Conservation (phyloP, 1,139 yeast genomes). For the Scheffersomyces titani region DNA sequence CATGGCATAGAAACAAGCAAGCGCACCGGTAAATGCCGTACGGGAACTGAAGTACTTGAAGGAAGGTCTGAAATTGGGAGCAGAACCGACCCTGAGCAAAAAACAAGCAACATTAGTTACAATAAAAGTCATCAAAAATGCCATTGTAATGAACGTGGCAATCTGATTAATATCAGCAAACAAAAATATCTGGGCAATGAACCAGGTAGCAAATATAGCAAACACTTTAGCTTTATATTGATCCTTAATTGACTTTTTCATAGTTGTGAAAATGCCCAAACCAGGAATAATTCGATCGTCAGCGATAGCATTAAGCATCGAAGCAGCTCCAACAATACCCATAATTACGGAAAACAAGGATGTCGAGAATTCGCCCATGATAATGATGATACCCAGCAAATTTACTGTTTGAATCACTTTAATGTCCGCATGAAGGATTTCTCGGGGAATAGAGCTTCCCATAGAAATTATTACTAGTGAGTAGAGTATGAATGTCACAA, state of each 20-base stretch:
- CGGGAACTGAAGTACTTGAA: constrained; percentile 80
- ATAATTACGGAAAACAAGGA: constrained; percentile 89
- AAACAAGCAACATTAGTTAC: constrained; percentile 94
- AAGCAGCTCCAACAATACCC: constrained; percentile 94
- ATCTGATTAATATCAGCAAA: constrained; percentile 90
- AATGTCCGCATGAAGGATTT: constrained; percentile 70
- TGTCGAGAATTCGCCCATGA: constrained; percentile 89
- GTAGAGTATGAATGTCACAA: constrained; percentile 74
- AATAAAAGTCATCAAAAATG: constrained; percentile 91
- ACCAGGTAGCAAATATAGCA: constrained; percentile 69
- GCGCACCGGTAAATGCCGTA: constrained; percentile 78
- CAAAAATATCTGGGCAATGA: constrained; percentile 77
- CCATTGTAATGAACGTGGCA: constrained; percentile 95
- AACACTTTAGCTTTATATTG: constrained; percentile 57
- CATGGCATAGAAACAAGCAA: constrained; percentile 79
- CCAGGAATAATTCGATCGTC: constrained; percentile 85
- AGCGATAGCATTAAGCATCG: constrained; percentile 86
- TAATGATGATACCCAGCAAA: constrained; percentile 64
- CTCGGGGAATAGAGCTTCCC: constrained; percentile 80
- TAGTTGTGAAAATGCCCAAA: constrained; percentile 56
- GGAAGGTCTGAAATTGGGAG: constrained; percentile 95
- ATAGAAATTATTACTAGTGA: constrained; percentile 73
- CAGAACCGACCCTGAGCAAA: constrained; percentile 80
- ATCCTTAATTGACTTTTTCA: constrained; percentile 36
- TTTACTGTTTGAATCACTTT: constrained; percentile 84